Evolutionary conservation across 768 basidiomycete genomes (phyloP), one percentile per base, ranked within the genome.

Genomic region (Dictyophora rubrovolvata): DNA sequence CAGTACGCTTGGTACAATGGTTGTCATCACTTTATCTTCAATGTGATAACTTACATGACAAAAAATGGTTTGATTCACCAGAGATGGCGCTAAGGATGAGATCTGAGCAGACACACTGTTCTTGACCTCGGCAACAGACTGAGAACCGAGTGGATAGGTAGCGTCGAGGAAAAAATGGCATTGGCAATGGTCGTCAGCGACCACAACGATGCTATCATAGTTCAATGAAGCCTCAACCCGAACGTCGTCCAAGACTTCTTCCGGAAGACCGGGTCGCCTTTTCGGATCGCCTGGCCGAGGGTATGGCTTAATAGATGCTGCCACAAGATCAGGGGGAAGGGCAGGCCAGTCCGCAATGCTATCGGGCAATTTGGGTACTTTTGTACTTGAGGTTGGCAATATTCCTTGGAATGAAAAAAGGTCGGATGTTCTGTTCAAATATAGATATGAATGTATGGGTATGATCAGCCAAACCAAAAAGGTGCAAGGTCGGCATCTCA

Each of bases 391-490:
- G 49, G 76, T 79, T 14, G 79, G 80, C 57, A 83, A 81, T 10
- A 81, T 79, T 42, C 82, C 83, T 71, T 89, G 85, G 67, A 90
- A 89, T 46, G 87, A 85, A 68, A 92, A 92, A 46, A 91, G 71
- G 71, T 90, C 85, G 56, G 84, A 84, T 8, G 85, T 84, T 59
- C 89, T 91, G 69, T 14, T 56, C 35, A 21, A 28, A 28, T 28
- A 28, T 28, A 28, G 28, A 28, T 7, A 28, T 28, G 42, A 7
- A 23, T 33, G 14, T 56, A 51, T 52, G 21, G 50, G 55, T 56
- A 28, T 28, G 28, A 28, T 28, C 4, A 28, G 21, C 20, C 55
- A 56, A 21, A 47, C 4, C 18, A 28, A 49, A 59, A 53, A 55
- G 36, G 46, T 53, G 34, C 12, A 59, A 58, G 50, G 35, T 35